These are phyloP conservation scores for Ophiorrhiza pumila DNA, from an alignment of 257 asterid species.

Conservation along the genomic window DNA sequence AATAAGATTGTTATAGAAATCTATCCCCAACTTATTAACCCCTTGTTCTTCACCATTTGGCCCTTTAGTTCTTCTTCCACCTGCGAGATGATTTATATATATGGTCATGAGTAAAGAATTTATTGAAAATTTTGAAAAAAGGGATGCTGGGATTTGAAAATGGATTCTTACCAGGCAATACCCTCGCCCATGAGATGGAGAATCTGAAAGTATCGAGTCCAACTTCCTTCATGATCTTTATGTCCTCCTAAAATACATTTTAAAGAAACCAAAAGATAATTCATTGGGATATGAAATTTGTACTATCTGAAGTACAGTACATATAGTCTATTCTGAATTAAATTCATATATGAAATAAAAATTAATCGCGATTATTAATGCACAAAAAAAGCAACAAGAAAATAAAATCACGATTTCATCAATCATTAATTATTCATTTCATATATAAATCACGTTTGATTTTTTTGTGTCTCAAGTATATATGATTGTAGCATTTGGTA, in stretches of 20 bases:
- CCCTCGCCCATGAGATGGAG: conserved; percentile 15
- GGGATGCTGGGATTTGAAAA: neutral
- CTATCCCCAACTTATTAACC: neutral
- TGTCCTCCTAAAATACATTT: neutral
- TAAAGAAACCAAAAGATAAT: neutral
- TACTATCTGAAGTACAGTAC: neutral
- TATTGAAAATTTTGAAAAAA: neutral
- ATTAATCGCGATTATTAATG: no score
- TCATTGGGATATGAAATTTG: no score
- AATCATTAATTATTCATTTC: no score
- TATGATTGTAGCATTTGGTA: neutral
- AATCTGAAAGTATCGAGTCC: conserved; percentile 15
- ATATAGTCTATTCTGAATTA: no score
- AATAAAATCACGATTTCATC: no score
- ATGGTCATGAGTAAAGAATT: neutral
- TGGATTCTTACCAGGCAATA: conserved; percentile 7
- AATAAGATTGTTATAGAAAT: conserved; percentile 5
- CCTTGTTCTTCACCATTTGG: conserved; percentile 12
- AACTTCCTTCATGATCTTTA: conserved; percentile 8
- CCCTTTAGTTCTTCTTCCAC: conserved; percentile 5
- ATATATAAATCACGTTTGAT: no score
- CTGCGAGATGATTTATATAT: neutral
- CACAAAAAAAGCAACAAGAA: no score
- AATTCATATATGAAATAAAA: no score
- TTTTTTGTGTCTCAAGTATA: no score